Evolutionary conservation across 305 asterid genomes (phyloP).

Genomic region (Rubia balearica): DNA sequence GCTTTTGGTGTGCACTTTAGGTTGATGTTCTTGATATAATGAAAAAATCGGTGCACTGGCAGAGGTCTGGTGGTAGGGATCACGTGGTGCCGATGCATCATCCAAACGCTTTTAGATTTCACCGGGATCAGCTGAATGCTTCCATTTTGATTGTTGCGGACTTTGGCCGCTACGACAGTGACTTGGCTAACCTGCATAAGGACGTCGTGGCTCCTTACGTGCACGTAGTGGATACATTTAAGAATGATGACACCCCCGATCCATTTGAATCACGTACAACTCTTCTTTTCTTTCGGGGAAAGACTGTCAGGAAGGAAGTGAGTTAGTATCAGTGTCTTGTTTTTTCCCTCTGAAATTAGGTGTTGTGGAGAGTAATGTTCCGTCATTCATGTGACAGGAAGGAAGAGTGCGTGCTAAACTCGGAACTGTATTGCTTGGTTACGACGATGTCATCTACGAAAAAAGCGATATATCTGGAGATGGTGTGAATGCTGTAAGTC

Average conservation of each 20-base stretch:
- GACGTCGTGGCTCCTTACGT: slow-evolving; percentile 92
- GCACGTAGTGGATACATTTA: slow-evolving; percentile 68
- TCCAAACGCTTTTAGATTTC: slow-evolving; percentile 92
- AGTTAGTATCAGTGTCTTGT: slow-evolving; percentile 18
- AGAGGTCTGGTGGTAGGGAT: slow-evolving; percentile 70
- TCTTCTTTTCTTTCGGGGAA: slow-evolving; percentile 93
- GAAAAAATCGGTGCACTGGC: slow-evolving; percentile 66
- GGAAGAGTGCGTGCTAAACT: slow-evolving; percentile 76
- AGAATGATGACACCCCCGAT: slow-evolving; percentile 45
- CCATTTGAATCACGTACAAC: slow-evolving; percentile 68
- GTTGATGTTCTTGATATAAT: slow-evolving; percentile 53
- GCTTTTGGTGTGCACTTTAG: slow-evolving; percentile 26
- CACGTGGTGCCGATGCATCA: slow-evolving; percentile 93
- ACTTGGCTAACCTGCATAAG: slow-evolving; percentile 61
- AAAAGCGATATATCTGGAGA: slow-evolving; percentile 64
- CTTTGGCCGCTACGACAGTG: slow-evolving; percentile 67
- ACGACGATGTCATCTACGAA: slow-evolving; percentile 60
- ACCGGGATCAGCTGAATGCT: slow-evolving; percentile 60
- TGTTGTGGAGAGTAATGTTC: not conserved
- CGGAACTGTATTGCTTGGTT: slow-evolving; percentile 41
- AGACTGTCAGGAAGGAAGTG: slow-evolving; percentile 90
- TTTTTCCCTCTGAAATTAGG: not conserved
- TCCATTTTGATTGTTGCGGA: slow-evolving; percentile 89
- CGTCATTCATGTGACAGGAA: slow-evolving; percentile 53
- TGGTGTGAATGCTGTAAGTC: slow-evolving; percentile 89